A percentile compares a stretch with the other conserved stretches of the same genome.
phyloP scores from a whole-genome alignment of 208 protist species.

The Wallacemonas collosoma region DNA sequence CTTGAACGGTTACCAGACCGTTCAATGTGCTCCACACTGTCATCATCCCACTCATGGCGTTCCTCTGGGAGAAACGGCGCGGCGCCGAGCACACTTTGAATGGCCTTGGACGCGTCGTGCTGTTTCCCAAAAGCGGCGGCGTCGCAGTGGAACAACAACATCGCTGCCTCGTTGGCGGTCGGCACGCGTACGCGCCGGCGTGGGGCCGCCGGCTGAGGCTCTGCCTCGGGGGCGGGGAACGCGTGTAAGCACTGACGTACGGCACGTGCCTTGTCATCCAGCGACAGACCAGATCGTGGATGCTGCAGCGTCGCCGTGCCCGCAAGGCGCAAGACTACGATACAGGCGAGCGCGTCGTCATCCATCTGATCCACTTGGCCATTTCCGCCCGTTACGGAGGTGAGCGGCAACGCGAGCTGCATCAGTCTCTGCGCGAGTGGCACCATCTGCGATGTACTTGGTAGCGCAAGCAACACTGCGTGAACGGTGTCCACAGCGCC shows the following conservation, averaged over 20 bases:
- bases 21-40: background rate
- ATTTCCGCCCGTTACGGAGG: no score
- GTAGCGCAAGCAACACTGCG: no score
- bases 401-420: no score
- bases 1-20: no score
- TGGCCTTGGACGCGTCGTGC: slow-evolving; percentile 12
- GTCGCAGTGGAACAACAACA: slow-evolving; percentile 21
- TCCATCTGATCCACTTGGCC: no score
- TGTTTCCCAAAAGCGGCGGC: slow-evolving; percentile 19
- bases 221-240: background rate
- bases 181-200: background rate
- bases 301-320: slow-evolving; percentile 8
- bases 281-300: background rate
- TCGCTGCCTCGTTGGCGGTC: slow-evolving; percentile 19
- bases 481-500: no score
- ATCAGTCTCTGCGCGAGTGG: no score
- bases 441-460: no score
- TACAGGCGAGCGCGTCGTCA: no score
- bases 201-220: no score
- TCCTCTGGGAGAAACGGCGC: background rate
- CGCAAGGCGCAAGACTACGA: slow-evolving; percentile 9
- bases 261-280: slow-evolving; percentile 12
- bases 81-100: background rate
- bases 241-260: slow-evolving; percentile 9
- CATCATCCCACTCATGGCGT: background rate